Conservation (phyloP, 2,329 filamentous ascomycete species). For the Colletotrichum plurivorum region DNA sequence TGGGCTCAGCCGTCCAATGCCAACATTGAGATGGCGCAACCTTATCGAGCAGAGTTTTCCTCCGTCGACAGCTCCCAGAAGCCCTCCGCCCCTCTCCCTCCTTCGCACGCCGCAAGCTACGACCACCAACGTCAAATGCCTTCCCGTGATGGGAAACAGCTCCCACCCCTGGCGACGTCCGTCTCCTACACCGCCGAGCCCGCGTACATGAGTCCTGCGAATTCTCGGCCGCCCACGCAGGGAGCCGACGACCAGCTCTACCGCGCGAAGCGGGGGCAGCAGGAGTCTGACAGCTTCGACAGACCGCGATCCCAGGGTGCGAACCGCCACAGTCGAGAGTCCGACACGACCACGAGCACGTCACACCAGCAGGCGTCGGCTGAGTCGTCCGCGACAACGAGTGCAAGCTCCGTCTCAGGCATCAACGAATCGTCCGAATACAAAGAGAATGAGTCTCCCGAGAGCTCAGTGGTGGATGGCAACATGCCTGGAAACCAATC, state of each 20-base stretch:
- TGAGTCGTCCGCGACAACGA: slow-evolving; percentile 69
- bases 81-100: slow-evolving; percentile 53
- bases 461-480: slow-evolving; percentile 65
- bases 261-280: slow-evolving; percentile 10
- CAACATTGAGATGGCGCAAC: slow-evolving; percentile 61
- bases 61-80: slow-evolving; percentile 47
- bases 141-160: slow-evolving; percentile 24
- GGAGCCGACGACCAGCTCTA: slow-evolving; percentile 17
- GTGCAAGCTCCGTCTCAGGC: slow-evolving; percentile 69
- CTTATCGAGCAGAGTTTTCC: slow-evolving; percentile 44
- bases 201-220: slow-evolving; percentile 16
- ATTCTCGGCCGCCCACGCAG: slow-evolving; percentile 17
- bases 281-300: slow-evolving; percentile 50
- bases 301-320: slow-evolving; percentile 52
- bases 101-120: slow-evolving; percentile 50
- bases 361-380: slow-evolving; percentile 64
- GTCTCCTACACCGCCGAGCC: slow-evolving; percentile 27
- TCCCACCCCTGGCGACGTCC: slow-evolving; percentile 33
- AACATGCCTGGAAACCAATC: slow-evolving; percentile 56
- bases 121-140: slow-evolving; percentile 35
- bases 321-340: slow-evolving; percentile 67
- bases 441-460: slow-evolving; percentile 61
- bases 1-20: slow-evolving; percentile 68
- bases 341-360: slow-evolving; percentile 63
- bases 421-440: slow-evolving; percentile 63